phyloP scores from a whole-genome alignment of 2,329 filamentous ascomycete species.

The Penicillium frequentans region DNA sequence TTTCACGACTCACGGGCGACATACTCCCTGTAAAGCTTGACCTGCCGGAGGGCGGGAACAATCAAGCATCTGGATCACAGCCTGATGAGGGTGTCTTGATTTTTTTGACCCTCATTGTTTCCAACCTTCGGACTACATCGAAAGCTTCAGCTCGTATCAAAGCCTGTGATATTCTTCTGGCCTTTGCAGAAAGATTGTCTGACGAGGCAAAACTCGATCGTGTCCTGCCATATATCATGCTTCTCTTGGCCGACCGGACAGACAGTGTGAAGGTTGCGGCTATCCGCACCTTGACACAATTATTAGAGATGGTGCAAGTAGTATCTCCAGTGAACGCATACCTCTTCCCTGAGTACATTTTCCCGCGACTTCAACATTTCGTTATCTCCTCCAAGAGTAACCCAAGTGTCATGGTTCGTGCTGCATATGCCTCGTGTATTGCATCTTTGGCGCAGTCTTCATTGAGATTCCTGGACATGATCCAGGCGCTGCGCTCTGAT shows the following conservation, averaged over 20 bases:
- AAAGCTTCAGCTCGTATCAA: conserved; percentile 82
- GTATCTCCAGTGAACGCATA: conserved; percentile 73
- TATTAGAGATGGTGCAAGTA: conserved; percentile 82
- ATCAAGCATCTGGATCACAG: conserved; percentile 60
- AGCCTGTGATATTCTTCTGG: conserved; percentile 86
- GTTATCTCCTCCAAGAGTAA: conserved; percentile 54
- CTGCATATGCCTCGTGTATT: conserved; percentile 89
- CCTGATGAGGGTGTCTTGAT: conserved; percentile 89
- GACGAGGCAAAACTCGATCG: conserved; percentile 96
- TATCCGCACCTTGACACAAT: conserved; percentile 81
- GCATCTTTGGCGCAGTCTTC: conserved; percentile 86
- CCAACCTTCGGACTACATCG: conserved; percentile 84
- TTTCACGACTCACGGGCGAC: conserved; percentile 34
- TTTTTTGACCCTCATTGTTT: conserved; percentile 84
- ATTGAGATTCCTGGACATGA: conserved; percentile 82
- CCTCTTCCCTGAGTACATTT: conserved; percentile 66
- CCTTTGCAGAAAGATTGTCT: conserved; percentile 85
- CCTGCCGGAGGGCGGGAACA: conserved; percentile 80
- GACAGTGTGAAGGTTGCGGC: conserved; percentile 85
- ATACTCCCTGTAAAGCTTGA: conserved; percentile 75
- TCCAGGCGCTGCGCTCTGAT: conserved; percentile 81
- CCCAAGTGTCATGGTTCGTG: conserved; percentile 71
- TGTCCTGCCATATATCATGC: conserved; percentile 85
- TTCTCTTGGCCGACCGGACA: conserved; percentile 75
- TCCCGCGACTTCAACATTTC: conserved; percentile 60